Base-by-base conservation (phyloP, 306 rosid genomes). In the Cucurbita maxima region DNA sequence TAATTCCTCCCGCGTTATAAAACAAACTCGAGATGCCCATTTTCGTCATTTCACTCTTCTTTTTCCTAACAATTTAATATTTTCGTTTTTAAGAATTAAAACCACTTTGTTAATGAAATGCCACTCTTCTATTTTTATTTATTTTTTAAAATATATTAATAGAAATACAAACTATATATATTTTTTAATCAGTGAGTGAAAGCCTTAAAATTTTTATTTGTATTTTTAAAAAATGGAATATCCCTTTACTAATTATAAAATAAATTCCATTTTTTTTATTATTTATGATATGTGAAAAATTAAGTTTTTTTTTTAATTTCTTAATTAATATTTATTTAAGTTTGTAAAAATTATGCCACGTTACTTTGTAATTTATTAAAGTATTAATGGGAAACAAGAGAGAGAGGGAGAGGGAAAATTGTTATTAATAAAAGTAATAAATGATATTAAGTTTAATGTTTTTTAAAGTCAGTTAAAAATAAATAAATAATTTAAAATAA, bases 1-100 rank as follows among this genome's bases (percentile, higher is more conserved):
- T 48, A 19, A 16, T 50, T 50, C 58, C 74, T 25, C 58, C 43
- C 57, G 15, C 58, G 74, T 70, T 70, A 70, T 70, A 70, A 70
- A 70, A 50, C 45, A 50, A 20, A 48, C 25, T 47, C 58, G 4
- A 30, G 30, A 50, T 48, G 74, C 58, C 74, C 45, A 50, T 70
- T 70, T 70, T 50, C 58, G 74, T 70, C 56, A 50, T 70, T 70
- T 70, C 74, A 1, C 9, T 3, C 18, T 67, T 20, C 2, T 67
- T 67, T 43, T 8, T 3, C 4, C 15, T 15, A 70, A 70, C 58
- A 15, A 15, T 5, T 70, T 30, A 51, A 14, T 69, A 7, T 30
- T 70, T 69, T 70, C 45, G 44, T 25, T 48, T 70, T 30, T 50
- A 41, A 63, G 5, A 37, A 61, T 37, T 37, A 61, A 61, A 10